Evolutionary conservation across 148 eudicot species (phyloP), one percentile per base, ranked within the genome.

Genomic region (Camellia granthamiana): DNA sequence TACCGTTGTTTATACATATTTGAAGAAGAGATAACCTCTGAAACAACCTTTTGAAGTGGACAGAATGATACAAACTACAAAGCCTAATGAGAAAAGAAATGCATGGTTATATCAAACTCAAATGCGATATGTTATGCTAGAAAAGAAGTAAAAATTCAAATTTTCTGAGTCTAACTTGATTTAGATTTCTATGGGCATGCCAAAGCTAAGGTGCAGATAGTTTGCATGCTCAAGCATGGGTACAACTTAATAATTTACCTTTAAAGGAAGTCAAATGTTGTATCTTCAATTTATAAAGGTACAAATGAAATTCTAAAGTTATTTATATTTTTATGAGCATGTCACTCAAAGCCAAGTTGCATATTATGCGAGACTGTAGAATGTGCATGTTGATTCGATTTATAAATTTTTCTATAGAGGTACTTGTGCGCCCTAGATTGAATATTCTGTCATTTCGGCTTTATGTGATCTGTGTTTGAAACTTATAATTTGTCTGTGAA

Each of bases 21-120:
- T 63, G 41, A 51, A 72, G 75, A 71, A 18, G 30, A 44, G 3
- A 69, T 61, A 74, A 58, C 64, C 64, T 52, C 7, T 60, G 55
- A 59, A 76, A 16, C 43, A 44, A 51, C 21, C 75, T n/a, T 51
- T 76, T 19, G 18, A 61, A 76, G 77, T 75, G 30, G 18, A 74
- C 55, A 72, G 59, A 72, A 21, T 3, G 30, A 21, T 11, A 6
- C 59, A 52, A 21, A 21, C 11, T 11, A 6, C 59, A 52, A 21
- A 21, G 60, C 16, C 18, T 4, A 3, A 12, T 51, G 43, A 52
- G 60, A 13, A 44, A 19, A 18, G 18, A 76, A 60, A 5, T 44
- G n/a, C 9, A n/a, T 76, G 55, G 7, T 60, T 61, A 2, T 60
- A 11, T 44, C 3, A 41, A 59, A 75, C 66, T 60, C 19, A 15